A percentile compares a stretch with the other conserved stretches of the same genome.
Conservation (phyloP, 1,284 basidiomycete genomes). For the Psilocybe mexicana region DNA sequence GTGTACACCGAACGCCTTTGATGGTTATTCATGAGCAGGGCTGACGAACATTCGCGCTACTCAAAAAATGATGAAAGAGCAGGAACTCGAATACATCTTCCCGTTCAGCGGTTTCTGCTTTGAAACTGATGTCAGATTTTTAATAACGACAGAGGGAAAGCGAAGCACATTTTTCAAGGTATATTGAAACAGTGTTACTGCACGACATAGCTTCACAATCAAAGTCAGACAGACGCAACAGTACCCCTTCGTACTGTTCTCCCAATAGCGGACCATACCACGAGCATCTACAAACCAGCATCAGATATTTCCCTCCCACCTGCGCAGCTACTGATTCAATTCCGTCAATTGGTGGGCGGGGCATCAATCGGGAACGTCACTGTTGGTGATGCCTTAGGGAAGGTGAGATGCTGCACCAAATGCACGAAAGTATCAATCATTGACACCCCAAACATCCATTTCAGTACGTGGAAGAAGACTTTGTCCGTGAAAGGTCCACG, state of each 20-base stretch:
- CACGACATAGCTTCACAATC: background rate
- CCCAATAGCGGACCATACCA: conserved; percentile 13
- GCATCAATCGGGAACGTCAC: conserved; percentile 53
- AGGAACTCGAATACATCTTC: conserved; percentile 79
- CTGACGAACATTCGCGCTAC: conserved; percentile 68
- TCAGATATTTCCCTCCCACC: conserved; percentile 46
- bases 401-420: conserved; percentile 37
- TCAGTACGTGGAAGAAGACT: conserved; percentile 75
- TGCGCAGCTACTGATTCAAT: conserved; percentile 46
- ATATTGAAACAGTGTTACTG: conserved; percentile 1
- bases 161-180: conserved; percentile 71
- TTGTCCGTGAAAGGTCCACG: conserved; percentile 54
- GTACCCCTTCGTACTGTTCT: conserved; percentile 42
- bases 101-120: conserved; percentile 79
- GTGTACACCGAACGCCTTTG: background rate
- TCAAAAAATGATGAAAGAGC: conserved; percentile 68
- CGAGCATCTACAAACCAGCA: conserved; percentile 48
- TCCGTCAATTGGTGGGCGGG: conserved; percentile 55
- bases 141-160: conserved; percentile 68
- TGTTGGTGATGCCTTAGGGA: conserved; percentile 52
- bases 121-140: conserved; percentile 68
- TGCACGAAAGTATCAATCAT: background rate
- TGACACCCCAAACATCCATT: conserved; percentile 5
- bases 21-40: conserved; percentile 39
- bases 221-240: conserved; percentile 51